Evolutionary conservation across 306 rosid species (phyloP).

Genomic region (Abrus pulchellus): DNA sequence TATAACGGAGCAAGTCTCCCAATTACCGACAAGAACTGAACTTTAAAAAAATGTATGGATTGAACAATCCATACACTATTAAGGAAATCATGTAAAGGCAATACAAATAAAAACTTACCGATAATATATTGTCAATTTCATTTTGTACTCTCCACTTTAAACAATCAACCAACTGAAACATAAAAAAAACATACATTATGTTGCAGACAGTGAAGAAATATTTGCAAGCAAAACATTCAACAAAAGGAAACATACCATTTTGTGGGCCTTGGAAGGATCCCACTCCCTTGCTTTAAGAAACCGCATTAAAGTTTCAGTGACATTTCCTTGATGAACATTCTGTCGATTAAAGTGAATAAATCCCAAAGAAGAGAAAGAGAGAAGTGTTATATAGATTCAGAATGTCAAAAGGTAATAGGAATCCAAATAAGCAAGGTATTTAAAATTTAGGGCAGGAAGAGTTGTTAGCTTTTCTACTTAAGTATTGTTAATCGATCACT

Average conservation of each 20-base stretch:
- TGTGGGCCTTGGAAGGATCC: constrained; percentile 75
- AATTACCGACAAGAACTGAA: background rate
- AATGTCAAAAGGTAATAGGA: constrained; percentile 8
- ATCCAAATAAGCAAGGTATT: background rate
- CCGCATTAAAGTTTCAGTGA: constrained; percentile 67
- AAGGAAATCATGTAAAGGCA: constrained; percentile 10
- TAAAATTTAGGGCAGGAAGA: constrained; percentile 15
- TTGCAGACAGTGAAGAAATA: background rate
- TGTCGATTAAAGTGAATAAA: constrained; percentile 47
- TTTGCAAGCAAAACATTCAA: constrained; percentile 31
- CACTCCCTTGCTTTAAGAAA: constrained; percentile 94
- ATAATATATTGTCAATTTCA: constrained; percentile 82
- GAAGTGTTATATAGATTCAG: background rate
- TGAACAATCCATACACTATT: background rate
- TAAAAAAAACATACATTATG: background rate
- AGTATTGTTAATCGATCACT: background rate
- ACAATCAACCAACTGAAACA: constrained; percentile 85
- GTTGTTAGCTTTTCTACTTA: constrained; percentile 9
- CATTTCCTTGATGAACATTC: constrained; percentile 90
- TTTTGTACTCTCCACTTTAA: constrained; percentile 95
- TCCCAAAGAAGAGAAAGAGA: background rate
- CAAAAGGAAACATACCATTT: constrained; percentile 68
- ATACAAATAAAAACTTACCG: constrained; percentile 62
- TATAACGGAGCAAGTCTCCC: constrained; percentile 25
- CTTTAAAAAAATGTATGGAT: background rate